Base-by-base conservation (phyloP, 2,329 filamentous ascomycete genomes). In the Cytospora leucostoma region DNA sequence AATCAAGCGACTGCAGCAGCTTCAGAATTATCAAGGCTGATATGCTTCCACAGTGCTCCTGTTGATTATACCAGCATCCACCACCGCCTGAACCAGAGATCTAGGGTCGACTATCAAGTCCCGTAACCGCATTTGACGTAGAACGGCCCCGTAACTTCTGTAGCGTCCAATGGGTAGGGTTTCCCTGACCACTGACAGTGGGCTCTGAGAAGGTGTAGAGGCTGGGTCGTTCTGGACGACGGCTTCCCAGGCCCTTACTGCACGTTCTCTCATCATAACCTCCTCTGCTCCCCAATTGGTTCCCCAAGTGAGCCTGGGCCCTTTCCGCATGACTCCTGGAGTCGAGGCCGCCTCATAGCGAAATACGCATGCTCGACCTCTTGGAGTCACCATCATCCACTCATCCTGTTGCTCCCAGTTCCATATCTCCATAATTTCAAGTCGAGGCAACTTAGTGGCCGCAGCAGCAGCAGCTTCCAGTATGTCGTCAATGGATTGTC, bases 391-490 rank as follows among this genome's bases (percentile, higher is more conserved):
- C 6, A 19, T n/a, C 8, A 19, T 10, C 6, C 7, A 7, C 40
- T n/a, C 17, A n/a, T 7, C 40, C 10, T 44, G 7, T n/a, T 44
- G 40, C 40, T 44, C 40, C 40, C 40, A 44, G 67, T 74, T 74
- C 72, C 72, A 75, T 58, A 75, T 72, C 65, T 75, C 71, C 71
- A 75, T 72, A 55, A 67, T 75, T 65, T 71, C 60, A 27, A 75
- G 67, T n/a, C 57, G 59, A 63, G 71, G 72, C 71, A 75, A 74
- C 56, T 67, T 69, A 35, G 69, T 66, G 52, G 71, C 72, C 57
- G 58, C 63, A 37, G 53, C 65, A n/a, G 66, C 70, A 50, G 70
- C 72, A 64, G 64, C 65, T 63, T 60, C 66, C 58, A 70, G 64
- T 60, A 67, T 70, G 13, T 63, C 50, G 37, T 40, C 63, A 51